A percentile compares a stretch with the other conserved stretches of the same genome.
phyloP scores from a whole-genome alignment of 2,329 filamentous ascomycete genomes.

The Colletotrichum tamarilloi region DNA sequence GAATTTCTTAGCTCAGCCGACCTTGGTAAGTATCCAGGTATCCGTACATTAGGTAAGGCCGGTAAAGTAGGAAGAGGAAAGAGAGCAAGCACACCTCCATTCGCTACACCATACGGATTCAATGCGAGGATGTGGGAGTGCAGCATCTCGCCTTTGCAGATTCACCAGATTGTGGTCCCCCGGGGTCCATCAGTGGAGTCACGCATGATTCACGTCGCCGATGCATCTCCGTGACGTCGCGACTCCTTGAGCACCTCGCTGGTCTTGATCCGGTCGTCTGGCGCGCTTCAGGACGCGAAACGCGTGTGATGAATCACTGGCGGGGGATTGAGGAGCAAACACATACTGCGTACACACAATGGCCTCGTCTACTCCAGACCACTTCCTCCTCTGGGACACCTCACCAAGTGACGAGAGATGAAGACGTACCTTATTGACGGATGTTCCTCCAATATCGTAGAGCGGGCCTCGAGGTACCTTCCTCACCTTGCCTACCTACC shows the following conservation, averaged over 20 bases:
- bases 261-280: conserved; percentile 20
- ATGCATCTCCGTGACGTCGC: conserved; percentile 29
- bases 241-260: conserved; percentile 21
- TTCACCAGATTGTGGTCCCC: not conserved
- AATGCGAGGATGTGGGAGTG: not conserved
- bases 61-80: not conserved
- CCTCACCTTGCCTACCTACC: not conserved
- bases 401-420: not conserved
- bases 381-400: not conserved
- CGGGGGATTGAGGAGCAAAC: not conserved
- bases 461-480: conserved; percentile 1
- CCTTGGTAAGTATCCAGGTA: not conserved
- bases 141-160: conserved; percentile 16
- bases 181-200: conserved; percentile 24
- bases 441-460: conserved; percentile 1
- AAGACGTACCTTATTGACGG: not conserved
- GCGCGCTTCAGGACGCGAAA: conserved; percentile 30
- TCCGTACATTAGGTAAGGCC: not conserved
- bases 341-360: not conserved
- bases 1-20: not conserved
- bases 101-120: no score
- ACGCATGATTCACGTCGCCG: conserved; percentile 31
- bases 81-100: no score
- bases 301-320: conserved; percentile 23
- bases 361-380: conserved; percentile 6